Conservation (phyloP, 345 rosid genomes). For the Toxicodendron radicans region DNA sequence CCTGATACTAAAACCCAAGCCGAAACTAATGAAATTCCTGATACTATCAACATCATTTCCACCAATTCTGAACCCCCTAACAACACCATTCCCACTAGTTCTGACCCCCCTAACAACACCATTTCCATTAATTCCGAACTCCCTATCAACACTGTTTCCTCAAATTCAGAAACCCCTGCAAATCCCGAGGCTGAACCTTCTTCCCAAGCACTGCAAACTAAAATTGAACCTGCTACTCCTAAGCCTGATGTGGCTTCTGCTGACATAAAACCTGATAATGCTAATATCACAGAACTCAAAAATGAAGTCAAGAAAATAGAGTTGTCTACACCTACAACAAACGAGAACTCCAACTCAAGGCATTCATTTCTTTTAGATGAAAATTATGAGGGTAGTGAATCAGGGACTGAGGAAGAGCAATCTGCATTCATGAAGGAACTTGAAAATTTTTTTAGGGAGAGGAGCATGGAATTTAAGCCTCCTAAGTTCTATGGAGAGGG, state of each 20-base stretch:
- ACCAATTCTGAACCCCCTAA: too few species aligned
- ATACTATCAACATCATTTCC: background rate
- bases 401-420: slow-evolving; percentile 72
- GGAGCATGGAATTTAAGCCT: slow-evolving; percentile 63
- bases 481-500: slow-evolving; percentile 74
- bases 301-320: slow-evolving; percentile 31
- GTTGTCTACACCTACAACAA: slow-evolving; percentile 25
- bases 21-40: slow-evolving; percentile 25
- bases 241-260: slow-evolving; percentile 36
- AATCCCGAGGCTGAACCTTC: slow-evolving; percentile 20
- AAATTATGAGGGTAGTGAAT: slow-evolving; percentile 45
- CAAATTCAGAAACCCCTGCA: background rate
- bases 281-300: slow-evolving; percentile 30
- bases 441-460: slow-evolving; percentile 57
- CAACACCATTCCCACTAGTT: background rate
- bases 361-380: slow-evolving; percentile 49
- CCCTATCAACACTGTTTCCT: background rate
- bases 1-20: slow-evolving; percentile 22
- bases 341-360: slow-evolving; percentile 39
- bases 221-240: slow-evolving; percentile 19
- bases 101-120: background rate
- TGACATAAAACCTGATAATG: slow-evolving; percentile 34
- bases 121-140: background rate
- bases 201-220: slow-evolving; percentile 27
- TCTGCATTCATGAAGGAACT: slow-evolving; percentile 55